Evolutionary conservation across 2,329 filamentous ascomycete species (phyloP), one percentile per base, ranked within the genome.

Genomic region (Clarireedia homoeocarpa): DNA sequence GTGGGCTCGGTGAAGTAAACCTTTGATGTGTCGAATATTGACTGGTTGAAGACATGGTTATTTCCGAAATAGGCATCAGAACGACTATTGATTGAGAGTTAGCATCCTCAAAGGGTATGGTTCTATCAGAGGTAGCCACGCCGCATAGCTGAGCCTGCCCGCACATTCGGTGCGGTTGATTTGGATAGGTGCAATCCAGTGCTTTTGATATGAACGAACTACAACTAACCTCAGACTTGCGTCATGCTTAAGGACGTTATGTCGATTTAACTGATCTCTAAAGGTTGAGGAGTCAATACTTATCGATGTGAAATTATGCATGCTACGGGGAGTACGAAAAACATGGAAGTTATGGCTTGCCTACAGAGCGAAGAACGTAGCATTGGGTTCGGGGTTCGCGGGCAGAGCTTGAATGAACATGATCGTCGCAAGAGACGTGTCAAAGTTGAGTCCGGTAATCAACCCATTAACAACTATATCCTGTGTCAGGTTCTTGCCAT

Each of bases 11-110:
- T 30, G 20, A 27, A 53, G 30, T 39, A 53, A 3, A 6, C 34
- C 27, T 53, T 53, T 5, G 30, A 47, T n/a, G 30, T 39, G 10
- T 48, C 26, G 42, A 48, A 82, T 59, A 80, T 65, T 2, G 71
- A 74, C 52, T 75, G 68, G 66, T 82, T 79, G 70, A 82, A 82
- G 55, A 74, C 55, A 61, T 77, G 72, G 60, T 76, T 76, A 65
- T 76, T 75, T 23, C 78, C 79, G 53, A 78, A 73, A 70, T 68
- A 75, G 7, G 72, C 74, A 56, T 82, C 78, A 1, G 69, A 63
- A 26, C 77, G 77, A 42, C 74, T 77, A 40, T n/a, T 12, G 12
- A 14, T n/a, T 2, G 12, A 48, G 26, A 60, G 17, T 7, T 44
- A 53, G 26, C 52, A 51, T 72, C 46, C 77, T 70, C 51, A 64